Percentiles rank a stretch among this genome's conserved stretches.
phyloP scores from a whole-genome alignment of 352 stramenopile genomes.

The Phytopythium mirpurense region DNA sequence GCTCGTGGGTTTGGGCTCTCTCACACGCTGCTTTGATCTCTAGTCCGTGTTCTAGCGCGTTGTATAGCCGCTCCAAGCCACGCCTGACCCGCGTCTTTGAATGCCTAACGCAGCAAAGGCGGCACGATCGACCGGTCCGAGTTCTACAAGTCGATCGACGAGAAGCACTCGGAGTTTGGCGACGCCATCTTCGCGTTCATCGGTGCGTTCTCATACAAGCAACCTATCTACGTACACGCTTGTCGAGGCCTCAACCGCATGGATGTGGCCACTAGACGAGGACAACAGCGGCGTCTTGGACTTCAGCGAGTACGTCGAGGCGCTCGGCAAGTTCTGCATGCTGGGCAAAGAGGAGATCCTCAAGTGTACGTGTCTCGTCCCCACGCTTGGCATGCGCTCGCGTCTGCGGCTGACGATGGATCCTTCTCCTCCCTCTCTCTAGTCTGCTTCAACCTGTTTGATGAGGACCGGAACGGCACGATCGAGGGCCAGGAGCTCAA shows the following conservation, averaged over 20 bases:
- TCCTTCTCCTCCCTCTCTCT: background rate
- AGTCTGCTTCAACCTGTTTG: conserved; percentile 81
- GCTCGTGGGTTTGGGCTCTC: too few species aligned
- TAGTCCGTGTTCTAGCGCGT: too few species aligned
- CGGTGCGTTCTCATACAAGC: conserved; percentile 13
- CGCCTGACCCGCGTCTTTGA: too few species aligned
- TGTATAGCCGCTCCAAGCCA: too few species aligned
- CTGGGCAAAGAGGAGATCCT: conserved; percentile 71
- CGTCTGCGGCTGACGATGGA: background rate
- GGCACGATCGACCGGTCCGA: conserved; percentile 62
- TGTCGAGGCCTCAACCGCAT: background rate
- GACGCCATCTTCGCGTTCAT: conserved; percentile 74
- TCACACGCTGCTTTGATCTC: too few species aligned
- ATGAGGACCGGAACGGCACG: conserved; percentile 63
- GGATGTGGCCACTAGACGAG: conserved; percentile 25
- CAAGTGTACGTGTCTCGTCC: conserved; percentile 34
- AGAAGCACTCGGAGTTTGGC: conserved; percentile 65
- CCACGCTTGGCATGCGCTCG: background rate
- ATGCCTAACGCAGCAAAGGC: conserved; percentile 65
- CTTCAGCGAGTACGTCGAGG: conserved; percentile 75
- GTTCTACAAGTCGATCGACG: conserved; percentile 65
- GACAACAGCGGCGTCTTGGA: conserved; percentile 67
- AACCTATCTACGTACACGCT: background rate
- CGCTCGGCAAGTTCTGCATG: conserved; percentile 69
- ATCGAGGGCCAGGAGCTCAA: conserved; percentile 65